A percentile compares a stretch with the other conserved stretches of the same genome.
These are phyloP conservation scores for Saccharomyces hybrid DNA, from an alignment of 1,139 yeast genomes.

Conservation along the genomic window DNA sequence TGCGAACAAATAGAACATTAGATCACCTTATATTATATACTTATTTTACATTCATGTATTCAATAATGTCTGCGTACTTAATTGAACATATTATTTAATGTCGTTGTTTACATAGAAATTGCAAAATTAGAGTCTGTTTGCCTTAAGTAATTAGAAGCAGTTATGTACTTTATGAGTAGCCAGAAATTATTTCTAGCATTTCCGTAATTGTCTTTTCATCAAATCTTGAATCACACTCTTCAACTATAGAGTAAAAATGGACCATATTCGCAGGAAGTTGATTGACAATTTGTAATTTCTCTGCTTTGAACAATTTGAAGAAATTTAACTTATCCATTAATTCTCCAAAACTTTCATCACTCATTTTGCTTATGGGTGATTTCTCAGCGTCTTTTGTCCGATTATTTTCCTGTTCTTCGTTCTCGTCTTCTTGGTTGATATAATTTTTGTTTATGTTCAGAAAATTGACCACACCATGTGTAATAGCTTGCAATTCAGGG, in stretches of 20 bases:
- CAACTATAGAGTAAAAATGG: slow-evolving; percentile 68
- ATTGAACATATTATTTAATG: too few relatives aligned
- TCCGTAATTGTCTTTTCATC: slow-evolving; percentile 51
- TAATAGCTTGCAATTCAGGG: slow-evolving; percentile 55
- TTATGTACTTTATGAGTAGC: slow-evolving; percentile 2
- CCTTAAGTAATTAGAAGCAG: background rate
- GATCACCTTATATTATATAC: too few relatives aligned
- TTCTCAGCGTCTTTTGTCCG: slow-evolving; percentile 9
- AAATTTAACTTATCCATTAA: slow-evolving; percentile 47
- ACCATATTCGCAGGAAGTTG: slow-evolving; percentile 74
- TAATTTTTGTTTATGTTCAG: slow-evolving; percentile 28
- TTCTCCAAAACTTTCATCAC: slow-evolving; percentile 41
- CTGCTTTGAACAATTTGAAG: slow-evolving; percentile 67
- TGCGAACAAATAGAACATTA: too few relatives aligned
- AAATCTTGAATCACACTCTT: slow-evolving; percentile 85
- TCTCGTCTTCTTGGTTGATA: slow-evolving; percentile 17
- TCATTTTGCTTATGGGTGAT: slow-evolving; percentile 21
- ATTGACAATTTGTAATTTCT: slow-evolving; percentile 76
- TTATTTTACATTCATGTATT: too few relatives aligned
- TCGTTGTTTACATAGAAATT: too few relatives aligned
- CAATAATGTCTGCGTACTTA: too few relatives aligned
- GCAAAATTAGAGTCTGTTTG: too few relatives aligned
- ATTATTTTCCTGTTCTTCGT: slow-evolving; percentile 7
- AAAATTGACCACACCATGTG: slow-evolving; percentile 48
- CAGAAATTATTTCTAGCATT: slow-evolving; percentile 29